phyloP scores from a whole-genome alignment of 2,329 filamentous ascomycete genomes.

The Fusarium subtropicale region DNA sequence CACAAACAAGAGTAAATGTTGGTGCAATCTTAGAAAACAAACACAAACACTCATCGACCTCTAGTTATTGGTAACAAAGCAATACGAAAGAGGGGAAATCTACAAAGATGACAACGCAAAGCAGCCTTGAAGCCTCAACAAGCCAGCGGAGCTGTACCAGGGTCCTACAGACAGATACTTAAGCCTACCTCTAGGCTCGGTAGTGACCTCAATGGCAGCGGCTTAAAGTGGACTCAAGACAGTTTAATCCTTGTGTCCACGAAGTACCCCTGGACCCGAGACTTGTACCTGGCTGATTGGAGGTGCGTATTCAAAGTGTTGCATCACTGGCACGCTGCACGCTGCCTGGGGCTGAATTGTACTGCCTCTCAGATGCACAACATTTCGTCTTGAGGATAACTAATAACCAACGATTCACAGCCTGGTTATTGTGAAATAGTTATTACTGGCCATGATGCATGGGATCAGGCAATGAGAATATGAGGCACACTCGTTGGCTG shows the following conservation, averaged over 20 bases:
- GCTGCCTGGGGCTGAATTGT: constrained; percentile 15
- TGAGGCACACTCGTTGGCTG: constrained; percentile 8
- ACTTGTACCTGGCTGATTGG: constrained; percentile 9
- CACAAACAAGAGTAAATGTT: neutral
- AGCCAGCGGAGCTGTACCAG: constrained; percentile 11
- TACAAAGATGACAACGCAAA: constrained; percentile 15
- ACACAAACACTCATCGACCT: neutral
- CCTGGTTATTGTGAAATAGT: neutral
- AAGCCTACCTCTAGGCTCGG: neutral
- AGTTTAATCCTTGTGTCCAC: constrained; percentile 28
- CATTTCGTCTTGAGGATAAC: neutral
- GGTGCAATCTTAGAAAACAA: neutral
- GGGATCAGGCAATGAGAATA: constrained; percentile 5
- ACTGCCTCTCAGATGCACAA: constrained; percentile 7
- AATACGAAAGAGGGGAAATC: constrained; percentile 27
- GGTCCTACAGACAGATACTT: constrained; percentile 19
- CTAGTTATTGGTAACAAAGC: neutral
- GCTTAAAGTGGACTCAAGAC: constrained; percentile 30
- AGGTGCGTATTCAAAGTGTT: neutral
- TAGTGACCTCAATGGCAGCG: constrained; percentile 39
- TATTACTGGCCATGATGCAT: constrained; percentile 4
- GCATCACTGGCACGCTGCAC: constrained; percentile 1
- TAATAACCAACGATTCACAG: constrained; percentile 25
- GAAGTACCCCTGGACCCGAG: constrained; percentile 29
- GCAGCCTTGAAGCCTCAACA: constrained; percentile 18